Base-by-base conservation (phyloP, 2,329 filamentous ascomycete genomes). In the Aspergillus calidoustus region DNA sequence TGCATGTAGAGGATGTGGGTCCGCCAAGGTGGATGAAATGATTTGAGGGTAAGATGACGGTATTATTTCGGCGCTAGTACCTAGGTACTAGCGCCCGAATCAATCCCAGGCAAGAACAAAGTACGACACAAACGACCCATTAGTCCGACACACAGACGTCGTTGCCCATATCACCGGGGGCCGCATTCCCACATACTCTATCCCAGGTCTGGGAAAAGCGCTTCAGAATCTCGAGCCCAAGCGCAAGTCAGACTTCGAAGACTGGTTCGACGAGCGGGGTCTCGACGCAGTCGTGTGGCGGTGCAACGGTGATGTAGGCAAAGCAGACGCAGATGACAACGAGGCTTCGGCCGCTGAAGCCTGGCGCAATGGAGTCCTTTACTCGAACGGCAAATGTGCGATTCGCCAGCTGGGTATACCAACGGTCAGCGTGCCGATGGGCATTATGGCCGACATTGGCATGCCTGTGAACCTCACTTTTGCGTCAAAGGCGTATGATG, bases 271-370 rank as follows among this genome's bases (percentile, higher is more conserved):
- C 8, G 38, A 31, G 0, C 59, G 76, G 3, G 63, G 65, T 0
- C 74, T 81, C 22, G 81, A 85, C 59, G 69, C 76, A 2, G 71
- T 84, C 0, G 81, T 76, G 0, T 83, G 82, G 53, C 84, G 83
- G 0, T 76, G 80, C 0, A 77, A 79, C n/a, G 83, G 82, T 1
- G 83, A 85, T 61, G 79, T 85, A 0, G 82, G 78, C 0, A 69
- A 71, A 1, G 80, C 82, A 7, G 76, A 85, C 67, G 68, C 82
- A 0, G 83, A 86, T 66, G 64, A 68, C 0, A 70, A 70, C 34
- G 54, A 67, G 11, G 58, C 66, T 9, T 60, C 59, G 15, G 66
- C 76, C 43, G 61, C 66, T 7, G 71, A 81, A 55, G 79, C 78
- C 11, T 71, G 79, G 38, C 74, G 73, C 41, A 81, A 85, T 52